Evolutionary conservation across 352 stramenopile species (phyloP).

Genomic region (Pythium phragmiticola): DNA sequence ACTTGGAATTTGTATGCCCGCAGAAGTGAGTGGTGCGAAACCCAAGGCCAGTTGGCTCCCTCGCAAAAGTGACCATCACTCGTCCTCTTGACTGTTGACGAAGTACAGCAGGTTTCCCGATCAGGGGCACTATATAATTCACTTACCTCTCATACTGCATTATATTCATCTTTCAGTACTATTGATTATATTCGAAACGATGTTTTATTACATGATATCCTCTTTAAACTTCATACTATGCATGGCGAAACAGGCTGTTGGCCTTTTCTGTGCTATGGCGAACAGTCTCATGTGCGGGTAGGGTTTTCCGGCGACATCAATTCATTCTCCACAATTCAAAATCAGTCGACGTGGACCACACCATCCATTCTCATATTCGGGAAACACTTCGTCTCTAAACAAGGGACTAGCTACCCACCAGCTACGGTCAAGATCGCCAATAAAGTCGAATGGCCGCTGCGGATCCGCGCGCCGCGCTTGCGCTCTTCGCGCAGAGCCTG

Average conservation of each 20-base stretch:
- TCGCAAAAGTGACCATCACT: constrained; percentile 23
- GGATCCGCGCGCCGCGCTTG: constrained; percentile 32
- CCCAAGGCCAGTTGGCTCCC: not conserved
- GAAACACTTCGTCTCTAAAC: constrained; percentile 14
- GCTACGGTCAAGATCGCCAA: not conserved
- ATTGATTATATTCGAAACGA: too few species aligned
- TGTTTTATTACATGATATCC: too few species aligned
- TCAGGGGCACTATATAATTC: too few species aligned
- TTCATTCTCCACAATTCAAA: constrained; percentile 25
- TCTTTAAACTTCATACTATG: too few species aligned
- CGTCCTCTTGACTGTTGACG: not conserved
- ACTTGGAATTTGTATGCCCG: constrained; percentile 75
- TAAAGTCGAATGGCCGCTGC: constrained; percentile 18
- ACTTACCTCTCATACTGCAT: too few species aligned
- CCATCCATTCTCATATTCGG: not conserved
- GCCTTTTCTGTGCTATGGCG: too few species aligned
- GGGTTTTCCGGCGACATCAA: constrained; percentile 1
- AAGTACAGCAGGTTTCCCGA: too few species aligned
- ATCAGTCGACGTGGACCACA: constrained; percentile 16
- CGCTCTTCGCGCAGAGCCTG: constrained; percentile 54
- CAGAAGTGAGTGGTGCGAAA: constrained; percentile 52
- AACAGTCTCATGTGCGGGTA: not conserved
- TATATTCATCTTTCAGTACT: too few species aligned
- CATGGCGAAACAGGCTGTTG: too few species aligned
- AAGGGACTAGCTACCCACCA: constrained; percentile 26